Base-by-base conservation (phyloP, 1,284 basidiomycete genomes). In the Tremellales sp. region DNA sequence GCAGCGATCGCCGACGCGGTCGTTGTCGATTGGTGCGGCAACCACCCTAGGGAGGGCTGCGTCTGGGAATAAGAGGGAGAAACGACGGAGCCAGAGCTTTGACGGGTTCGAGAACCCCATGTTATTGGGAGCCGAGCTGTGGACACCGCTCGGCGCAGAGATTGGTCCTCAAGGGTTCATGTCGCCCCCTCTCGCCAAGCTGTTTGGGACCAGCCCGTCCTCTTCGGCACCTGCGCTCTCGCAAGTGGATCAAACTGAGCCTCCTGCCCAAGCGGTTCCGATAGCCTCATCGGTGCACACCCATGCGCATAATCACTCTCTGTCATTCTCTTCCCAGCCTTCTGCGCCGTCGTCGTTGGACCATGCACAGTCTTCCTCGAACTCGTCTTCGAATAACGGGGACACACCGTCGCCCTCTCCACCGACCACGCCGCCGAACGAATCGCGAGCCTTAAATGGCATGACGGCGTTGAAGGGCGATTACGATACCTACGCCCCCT, bases 321-420 rank as follows among this genome's bases (percentile, higher is more conserved):
- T 26, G 29, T 54, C 57, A 3, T 34, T 39, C 33, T 54, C 59
- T 1, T 57, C 61, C n/a, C 43, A 50, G 18, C 45, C 22, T 5
- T 51, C 56, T 2, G 47, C 36, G 6, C 53, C 50, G 1, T 61
- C 63, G 13, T 63, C 59, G 18, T 61, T 58, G 3, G 64, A 66
- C 42, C 66, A 70, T 44, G 61, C 55, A 18, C 55, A 65, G n/a
- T 68, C 71, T 1, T 63, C 65, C n/a, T 72, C 70, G 0, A 60
- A 63, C 18, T 60, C 63, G 3, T 63, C 63, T 18, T 69, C 68
- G 12, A 65, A 60, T 3, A 59, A 67, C 33, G 70, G n/a, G n/a
- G n/a, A 67, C 19, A 65, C 67, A 3, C 53, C 60, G 19, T 66
- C 69, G 12, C 66, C 70, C 7, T 63, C 63, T 7, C 68, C 68